phyloP scores from a whole-genome alignment of 257 asterid genomes.

The Euphrasia confusa region DNA sequence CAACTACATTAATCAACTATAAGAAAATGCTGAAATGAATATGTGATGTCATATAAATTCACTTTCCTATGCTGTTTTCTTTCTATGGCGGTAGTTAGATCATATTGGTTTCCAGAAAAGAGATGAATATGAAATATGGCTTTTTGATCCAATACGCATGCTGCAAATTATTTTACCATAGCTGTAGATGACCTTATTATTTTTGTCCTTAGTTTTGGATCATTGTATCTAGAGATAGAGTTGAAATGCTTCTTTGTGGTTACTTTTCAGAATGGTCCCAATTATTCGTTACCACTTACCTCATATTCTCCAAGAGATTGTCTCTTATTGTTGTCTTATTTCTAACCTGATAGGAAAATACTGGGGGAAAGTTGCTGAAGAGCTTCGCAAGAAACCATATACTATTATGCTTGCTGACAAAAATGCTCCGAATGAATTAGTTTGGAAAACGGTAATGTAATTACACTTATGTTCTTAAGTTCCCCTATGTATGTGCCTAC shows the following conservation, averaged over 20 bases:
- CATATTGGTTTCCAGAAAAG: constrained; percentile 1
- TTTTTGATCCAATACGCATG: not conserved
- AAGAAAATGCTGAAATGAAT: constrained; percentile 5
- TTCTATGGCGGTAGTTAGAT: constrained; percentile 20
- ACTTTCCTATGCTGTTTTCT: constrained; percentile 15
- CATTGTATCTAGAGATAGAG: constrained; percentile 9
- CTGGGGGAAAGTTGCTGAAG: constrained; percentile 83
- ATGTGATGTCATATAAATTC: constrained; percentile 5
- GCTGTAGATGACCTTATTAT: constrained; percentile 16
- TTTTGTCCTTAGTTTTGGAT: not conserved
- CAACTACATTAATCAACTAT: not conserved
- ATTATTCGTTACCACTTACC: not conserved
- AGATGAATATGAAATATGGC: not conserved
- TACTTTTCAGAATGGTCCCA: constrained; percentile 4
- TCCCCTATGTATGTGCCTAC: not conserved
- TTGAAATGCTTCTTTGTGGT: not conserved
- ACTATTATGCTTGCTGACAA: constrained; percentile 94
- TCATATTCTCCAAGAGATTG: constrained; percentile 2
- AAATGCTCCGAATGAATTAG: constrained; percentile 97
- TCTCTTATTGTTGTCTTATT: constrained; percentile 18
- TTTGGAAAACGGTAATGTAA: constrained; percentile 73
- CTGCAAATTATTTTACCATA: constrained; percentile 6
- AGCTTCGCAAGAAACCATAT: constrained; percentile 68
- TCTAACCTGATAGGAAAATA: constrained; percentile 52
- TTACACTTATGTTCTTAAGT: constrained; percentile 21